phyloP scores from a whole-genome alignment of 2,329 filamentous ascomycete species.

The Fusarium odoratissimum region DNA sequence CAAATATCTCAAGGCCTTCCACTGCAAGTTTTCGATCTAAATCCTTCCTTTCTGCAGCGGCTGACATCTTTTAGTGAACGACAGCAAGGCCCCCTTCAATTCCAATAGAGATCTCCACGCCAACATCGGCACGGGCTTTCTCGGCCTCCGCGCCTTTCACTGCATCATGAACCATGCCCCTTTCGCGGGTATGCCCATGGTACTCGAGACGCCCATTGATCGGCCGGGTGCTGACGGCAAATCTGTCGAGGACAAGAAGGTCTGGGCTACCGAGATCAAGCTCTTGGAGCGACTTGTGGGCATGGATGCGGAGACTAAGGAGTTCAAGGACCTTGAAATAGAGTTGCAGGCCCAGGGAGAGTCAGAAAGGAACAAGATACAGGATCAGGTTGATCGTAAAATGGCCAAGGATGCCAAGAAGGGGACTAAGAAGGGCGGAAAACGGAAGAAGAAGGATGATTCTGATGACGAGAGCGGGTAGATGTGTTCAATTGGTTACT shows the following conservation, averaged over 20 bases:
- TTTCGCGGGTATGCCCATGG: constrained; percentile 85
- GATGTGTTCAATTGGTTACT: background rate
- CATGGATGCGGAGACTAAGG: constrained; percentile 79
- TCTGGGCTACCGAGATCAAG: constrained; percentile 97
- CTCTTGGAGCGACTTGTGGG: constrained; percentile 88
- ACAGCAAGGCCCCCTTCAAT: constrained; percentile 88
- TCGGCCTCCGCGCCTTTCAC: constrained; percentile 91
- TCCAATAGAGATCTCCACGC: constrained; percentile 91
- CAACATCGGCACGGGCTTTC: constrained; percentile 95
- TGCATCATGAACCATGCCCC: constrained; percentile 85
- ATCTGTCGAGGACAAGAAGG: constrained; percentile 78
- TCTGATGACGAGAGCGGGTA: constrained; percentile 51
- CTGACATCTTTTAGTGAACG: constrained; percentile 72
- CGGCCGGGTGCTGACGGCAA: constrained; percentile 73
- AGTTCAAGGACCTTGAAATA: constrained; percentile 75
- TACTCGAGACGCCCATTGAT: constrained; percentile 96
- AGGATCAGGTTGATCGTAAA: constrained; percentile 84
- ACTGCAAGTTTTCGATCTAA: constrained; percentile 57
- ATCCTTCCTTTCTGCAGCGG: background rate
- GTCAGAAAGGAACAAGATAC: constrained; percentile 78
- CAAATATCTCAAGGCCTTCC: constrained; percentile 84
- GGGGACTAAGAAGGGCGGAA: constrained; percentile 44
- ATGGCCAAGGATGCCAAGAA: constrained; percentile 66
- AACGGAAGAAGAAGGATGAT: constrained; percentile 53
- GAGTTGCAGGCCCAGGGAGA: constrained; percentile 75